Conservation (phyloP, 495 filamentous ascomycete genomes). For the Chaetomium cochliodes region DNA sequence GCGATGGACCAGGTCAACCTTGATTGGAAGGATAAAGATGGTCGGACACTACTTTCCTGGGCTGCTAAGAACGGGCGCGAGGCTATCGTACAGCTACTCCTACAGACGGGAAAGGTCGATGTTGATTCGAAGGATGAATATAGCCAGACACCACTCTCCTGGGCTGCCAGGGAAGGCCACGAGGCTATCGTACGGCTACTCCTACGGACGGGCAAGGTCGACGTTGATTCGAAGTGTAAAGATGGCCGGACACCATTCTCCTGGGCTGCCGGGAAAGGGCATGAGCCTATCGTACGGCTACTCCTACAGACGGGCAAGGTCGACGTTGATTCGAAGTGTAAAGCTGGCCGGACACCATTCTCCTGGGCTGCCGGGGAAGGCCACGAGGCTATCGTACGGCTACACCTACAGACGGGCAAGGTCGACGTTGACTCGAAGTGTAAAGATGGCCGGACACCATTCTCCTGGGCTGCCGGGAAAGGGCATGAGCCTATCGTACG, state of each 20-base stretch:
- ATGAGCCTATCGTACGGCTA: not conserved
- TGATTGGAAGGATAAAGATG: not conserved
- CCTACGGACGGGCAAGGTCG: not conserved
- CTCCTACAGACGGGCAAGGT: not conserved
- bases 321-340: too few species aligned
- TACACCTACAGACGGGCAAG: too few species aligned
- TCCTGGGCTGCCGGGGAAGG: too few species aligned
- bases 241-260: not conserved
- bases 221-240: not conserved
- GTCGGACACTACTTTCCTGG: not conserved
- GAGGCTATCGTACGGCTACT: not conserved
- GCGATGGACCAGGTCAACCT: not conserved
- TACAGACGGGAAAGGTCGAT: not conserved
- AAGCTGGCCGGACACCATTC: too few species aligned
- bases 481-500: too few species aligned
- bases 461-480: not conserved
- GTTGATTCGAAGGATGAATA: not conserved
- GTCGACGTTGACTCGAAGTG: not conserved
- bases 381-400: too few species aligned
- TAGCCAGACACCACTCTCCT: not conserved
- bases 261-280: not conserved
- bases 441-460: not conserved
- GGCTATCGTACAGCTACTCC: not conserved
- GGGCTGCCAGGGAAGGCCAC: not conserved
- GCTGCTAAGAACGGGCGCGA: not conserved